These are phyloP conservation scores for Aspergillus sp. DNA, from an alignment of 2,329 filamentous ascomycete genomes.

Conservation along the genomic window DNA sequence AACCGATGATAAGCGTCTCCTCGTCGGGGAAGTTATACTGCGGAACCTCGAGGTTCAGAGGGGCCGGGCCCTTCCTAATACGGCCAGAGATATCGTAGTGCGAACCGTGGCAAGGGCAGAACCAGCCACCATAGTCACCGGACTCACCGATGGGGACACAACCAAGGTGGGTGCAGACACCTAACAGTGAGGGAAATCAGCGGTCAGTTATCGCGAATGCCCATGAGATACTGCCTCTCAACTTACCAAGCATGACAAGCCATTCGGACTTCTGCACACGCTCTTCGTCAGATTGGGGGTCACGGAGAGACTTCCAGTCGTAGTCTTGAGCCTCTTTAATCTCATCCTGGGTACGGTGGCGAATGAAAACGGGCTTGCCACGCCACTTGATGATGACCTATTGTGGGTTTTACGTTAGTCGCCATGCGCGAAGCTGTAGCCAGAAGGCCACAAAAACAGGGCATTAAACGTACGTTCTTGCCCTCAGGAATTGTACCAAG, in stretches of 20 bases:
- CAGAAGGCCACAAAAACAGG: neutral
- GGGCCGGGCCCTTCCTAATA: slow-evolving; percentile 95
- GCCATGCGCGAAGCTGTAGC: neutral
- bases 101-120: slow-evolving; percentile 99
- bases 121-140: slow-evolving; percentile 98
- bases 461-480: slow-evolving; percentile 75
- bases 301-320: slow-evolving; percentile 79
- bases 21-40: slow-evolving; percentile 91
- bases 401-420: slow-evolving; percentile 19
- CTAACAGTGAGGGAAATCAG: slow-evolving; percentile 44
- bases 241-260: slow-evolving; percentile 93
- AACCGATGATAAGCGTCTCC: slow-evolving; percentile 88
- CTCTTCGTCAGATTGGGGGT: slow-evolving; percentile 86
- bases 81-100: slow-evolving; percentile 99
- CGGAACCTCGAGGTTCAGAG: slow-evolving; percentile 95
- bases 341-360: slow-evolving; percentile 90
- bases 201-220: neutral
- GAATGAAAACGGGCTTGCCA: slow-evolving; percentile 99
- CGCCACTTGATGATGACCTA: slow-evolving; percentile 99
- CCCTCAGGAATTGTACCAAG: slow-evolving; percentile 91
- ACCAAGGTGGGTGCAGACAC: slow-evolving; percentile 98
- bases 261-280: slow-evolving; percentile 98
- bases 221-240: slow-evolving; percentile 1
- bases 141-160: slow-evolving; percentile 99
- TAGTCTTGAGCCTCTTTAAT: slow-evolving; percentile 92